Conservation (phyloP, 768 basidiomycete species). For the Tulasnella sp. region DNA sequence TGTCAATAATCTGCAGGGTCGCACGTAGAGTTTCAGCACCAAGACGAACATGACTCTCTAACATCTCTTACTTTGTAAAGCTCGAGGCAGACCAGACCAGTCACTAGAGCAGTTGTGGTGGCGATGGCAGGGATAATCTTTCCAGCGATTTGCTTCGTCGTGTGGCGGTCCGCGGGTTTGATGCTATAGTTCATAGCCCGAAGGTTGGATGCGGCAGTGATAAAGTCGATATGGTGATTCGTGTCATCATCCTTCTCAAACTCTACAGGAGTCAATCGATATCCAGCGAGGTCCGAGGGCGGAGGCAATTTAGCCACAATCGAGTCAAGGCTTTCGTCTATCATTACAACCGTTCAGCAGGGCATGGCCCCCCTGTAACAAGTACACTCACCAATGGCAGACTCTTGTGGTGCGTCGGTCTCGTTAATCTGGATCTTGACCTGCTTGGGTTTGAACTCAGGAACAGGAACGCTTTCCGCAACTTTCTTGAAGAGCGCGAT, state of each 20-base stretch:
- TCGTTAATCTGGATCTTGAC: conserved; percentile 91
- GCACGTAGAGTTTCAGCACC: neutral
- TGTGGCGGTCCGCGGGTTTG: conserved; percentile 70
- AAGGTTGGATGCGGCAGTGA: conserved; percentile 93
- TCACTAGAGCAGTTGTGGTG: conserved; percentile 92
- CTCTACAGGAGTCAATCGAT: conserved; percentile 85
- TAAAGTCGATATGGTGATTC: conserved; percentile 98
- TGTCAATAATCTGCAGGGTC: conserved; percentile 71
- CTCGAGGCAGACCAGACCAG: conserved; percentile 91
- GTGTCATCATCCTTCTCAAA: conserved; percentile 99
- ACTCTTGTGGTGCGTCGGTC: conserved; percentile 68
- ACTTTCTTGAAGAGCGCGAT: conserved; percentile 68
- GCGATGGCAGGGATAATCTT: conserved; percentile 99
- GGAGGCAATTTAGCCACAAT: conserved; percentile 62
- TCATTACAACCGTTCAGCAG: neutral
- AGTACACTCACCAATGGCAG: conserved; percentile 26
- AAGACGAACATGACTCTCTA: neutral
- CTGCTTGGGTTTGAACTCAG: conserved; percentile 87
- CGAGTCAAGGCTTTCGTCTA: conserved; percentile 37
- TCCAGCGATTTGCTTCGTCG: conserved; percentile 94
- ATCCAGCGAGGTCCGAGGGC: conserved; percentile 90
- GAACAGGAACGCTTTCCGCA: conserved; percentile 69
- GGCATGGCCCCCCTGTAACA: neutral
- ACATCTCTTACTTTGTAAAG: conserved; percentile 78
- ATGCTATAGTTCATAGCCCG: conserved; percentile 94